Percentiles rank a stretch among this genome's conserved stretches.
These are phyloP conservation scores for Neurospora intermedia DNA, from an alignment of 495 filamentous ascomycete genomes.

Conservation along the genomic window DNA sequence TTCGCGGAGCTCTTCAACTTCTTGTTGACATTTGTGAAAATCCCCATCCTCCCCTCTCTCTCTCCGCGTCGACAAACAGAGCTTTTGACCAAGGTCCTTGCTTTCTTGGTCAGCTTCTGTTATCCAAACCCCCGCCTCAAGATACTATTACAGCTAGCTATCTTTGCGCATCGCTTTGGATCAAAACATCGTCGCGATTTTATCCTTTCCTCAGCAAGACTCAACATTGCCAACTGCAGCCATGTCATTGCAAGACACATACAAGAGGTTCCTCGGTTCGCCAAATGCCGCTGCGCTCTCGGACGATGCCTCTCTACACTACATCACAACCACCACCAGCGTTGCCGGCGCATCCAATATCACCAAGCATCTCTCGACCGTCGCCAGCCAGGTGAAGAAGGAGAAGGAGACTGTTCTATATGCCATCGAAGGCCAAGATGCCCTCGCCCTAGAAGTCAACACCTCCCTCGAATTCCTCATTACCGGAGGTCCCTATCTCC, in stretches of 20 bases:
- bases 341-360: slow-evolving; percentile 59
- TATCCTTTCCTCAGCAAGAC: neutral
- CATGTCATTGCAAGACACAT: neutral
- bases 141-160: neutral
- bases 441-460: slow-evolving; percentile 66
- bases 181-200: neutral
- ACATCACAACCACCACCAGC: slow-evolving; percentile 80
- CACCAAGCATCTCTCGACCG: slow-evolving; percentile 60
- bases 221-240: neutral
- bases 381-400: slow-evolving; percentile 62
- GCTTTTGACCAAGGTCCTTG: neutral
- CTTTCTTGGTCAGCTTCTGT: neutral
- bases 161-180: neutral
- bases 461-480: slow-evolving; percentile 71
- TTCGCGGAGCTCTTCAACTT: neutral
- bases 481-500: slow-evolving; percentile 80
- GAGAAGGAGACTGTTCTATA: slow-evolving; percentile 64
- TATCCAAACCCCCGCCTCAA: neutral
- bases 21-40: neutral
- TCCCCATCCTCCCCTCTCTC: neutral
- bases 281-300: slow-evolving; percentile 57
- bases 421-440: slow-evolving; percentile 57
- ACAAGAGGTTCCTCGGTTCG: slow-evolving; percentile 49
- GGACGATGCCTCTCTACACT: slow-evolving; percentile 67
- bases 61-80: neutral